phyloP scores from a whole-genome alignment of 768 basidiomycete species.

The Mycena alexandri region DNA sequence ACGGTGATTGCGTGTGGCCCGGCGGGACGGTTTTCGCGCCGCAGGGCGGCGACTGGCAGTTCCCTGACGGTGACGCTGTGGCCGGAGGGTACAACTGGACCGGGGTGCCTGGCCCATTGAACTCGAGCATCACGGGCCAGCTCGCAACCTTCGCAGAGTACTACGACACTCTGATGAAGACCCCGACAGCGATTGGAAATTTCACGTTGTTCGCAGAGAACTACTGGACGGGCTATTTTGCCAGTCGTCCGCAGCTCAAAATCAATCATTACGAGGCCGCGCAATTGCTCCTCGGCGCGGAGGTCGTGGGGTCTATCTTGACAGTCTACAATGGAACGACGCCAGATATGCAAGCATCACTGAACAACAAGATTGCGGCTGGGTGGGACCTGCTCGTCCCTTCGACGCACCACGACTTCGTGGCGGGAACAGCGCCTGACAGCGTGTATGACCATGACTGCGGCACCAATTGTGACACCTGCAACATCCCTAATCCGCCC shows the following conservation, averaged over 20 bases:
- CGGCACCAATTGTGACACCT: slow-evolving; percentile 1
- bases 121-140: slow-evolving; percentile 9
- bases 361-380: slow-evolving; percentile 1
- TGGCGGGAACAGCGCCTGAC: slow-evolving; percentile 16
- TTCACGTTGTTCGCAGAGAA: slow-evolving; percentile 24
- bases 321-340: slow-evolving; percentile 9
- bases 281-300: slow-evolving; percentile 20
- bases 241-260: slow-evolving; percentile 24
- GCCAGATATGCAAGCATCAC: slow-evolving; percentile 8
- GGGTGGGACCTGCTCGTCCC: slow-evolving; percentile 20
- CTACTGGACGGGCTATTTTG: slow-evolving; percentile 21
- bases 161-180: slow-evolving; percentile 19
- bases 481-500: slow-evolving; percentile 6
- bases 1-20: too few relatives aligned
- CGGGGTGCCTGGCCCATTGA: slow-evolving; percentile 3
- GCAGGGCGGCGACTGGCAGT: too few relatives aligned
- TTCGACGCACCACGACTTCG: slow-evolving; percentile 21
- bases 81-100: slow-evolving; percentile 3
- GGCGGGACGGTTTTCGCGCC: too few relatives aligned
- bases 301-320: slow-evolving; percentile 14
- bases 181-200: slow-evolving; percentile 4
- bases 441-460: background rate
- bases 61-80: too few relatives aligned
- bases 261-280: slow-evolving; percentile 18
- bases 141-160: slow-evolving; percentile 21